Evolutionary conservation across 2,329 filamentous ascomycete species (phyloP).

Genomic region (Akanthomyces muscarius): DNA sequence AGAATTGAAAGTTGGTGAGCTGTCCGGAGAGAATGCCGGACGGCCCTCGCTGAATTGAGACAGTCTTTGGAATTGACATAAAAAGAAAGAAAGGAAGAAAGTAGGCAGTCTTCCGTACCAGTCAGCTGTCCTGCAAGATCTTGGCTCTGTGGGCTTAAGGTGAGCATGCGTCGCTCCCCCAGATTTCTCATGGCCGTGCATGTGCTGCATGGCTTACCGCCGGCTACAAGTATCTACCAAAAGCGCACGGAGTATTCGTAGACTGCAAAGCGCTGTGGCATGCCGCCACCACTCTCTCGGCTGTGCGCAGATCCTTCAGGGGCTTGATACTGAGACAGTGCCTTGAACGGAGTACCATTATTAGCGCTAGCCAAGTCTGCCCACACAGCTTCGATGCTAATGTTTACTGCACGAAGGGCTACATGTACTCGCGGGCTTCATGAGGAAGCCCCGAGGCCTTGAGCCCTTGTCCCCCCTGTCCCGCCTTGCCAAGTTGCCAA

Average conservation of each 20-base stretch:
- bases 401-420: neutral
- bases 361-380: neutral
- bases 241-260: neutral
- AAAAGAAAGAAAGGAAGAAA: too few relatives aligned
- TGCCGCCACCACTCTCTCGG: neutral
- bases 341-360: neutral
- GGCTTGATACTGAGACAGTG: neutral
- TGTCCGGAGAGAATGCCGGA: neutral
- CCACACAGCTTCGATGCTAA: neutral
- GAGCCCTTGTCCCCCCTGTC: neutral
- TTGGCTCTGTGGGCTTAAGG: neutral
- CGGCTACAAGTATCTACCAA: neutral
- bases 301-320: neutral
- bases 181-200: neutral
- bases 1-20: neutral
- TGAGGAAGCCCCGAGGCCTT: neutral
- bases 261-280: neutral
- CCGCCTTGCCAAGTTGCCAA: constrained; percentile 1
- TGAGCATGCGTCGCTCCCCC: neutral
- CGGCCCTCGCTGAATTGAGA: neutral
- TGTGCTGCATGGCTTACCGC: neutral
- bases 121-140: too few relatives aligned
- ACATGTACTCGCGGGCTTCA: neutral
- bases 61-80: neutral
- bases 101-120: too few relatives aligned